phyloP scores from a whole-genome alignment of 2,329 filamentous ascomycete genomes.

The Epichloe gansuensis region DNA sequence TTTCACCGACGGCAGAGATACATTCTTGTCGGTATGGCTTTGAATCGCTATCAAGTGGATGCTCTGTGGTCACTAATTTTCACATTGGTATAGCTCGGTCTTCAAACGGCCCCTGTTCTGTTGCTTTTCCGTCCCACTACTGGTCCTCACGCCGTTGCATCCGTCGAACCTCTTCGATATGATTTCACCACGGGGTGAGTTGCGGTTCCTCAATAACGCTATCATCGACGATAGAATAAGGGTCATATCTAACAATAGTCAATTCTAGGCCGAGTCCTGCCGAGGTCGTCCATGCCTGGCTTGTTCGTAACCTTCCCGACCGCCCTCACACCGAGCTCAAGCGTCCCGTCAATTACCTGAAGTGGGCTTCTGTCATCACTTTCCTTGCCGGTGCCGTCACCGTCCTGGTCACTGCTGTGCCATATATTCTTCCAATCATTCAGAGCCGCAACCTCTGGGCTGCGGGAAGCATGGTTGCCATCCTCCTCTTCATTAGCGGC shows the following conservation, averaged over 20 bases:
- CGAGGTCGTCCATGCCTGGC: constrained; percentile 67
- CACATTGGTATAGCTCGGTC: constrained; percentile 50
- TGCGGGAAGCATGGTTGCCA: constrained; percentile 71
- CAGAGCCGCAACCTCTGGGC: constrained; percentile 94
- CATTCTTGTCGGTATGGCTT: constrained; percentile 67
- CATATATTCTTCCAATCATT: constrained; percentile 67
- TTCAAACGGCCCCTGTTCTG: constrained; percentile 88
- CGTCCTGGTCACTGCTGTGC: constrained; percentile 55
- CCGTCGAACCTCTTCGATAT: constrained; percentile 59
- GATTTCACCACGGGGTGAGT: constrained; percentile 73
- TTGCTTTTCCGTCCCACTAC: constrained; percentile 75
- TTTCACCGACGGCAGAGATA: constrained; percentile 69
- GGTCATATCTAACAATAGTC: background rate
- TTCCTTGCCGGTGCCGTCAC: constrained; percentile 59
- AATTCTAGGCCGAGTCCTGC: constrained; percentile 52
- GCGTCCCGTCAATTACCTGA: constrained; percentile 78
- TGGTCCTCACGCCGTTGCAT: constrained; percentile 63
- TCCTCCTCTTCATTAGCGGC: constrained; percentile 86
- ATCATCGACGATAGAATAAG: background rate
- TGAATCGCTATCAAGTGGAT: background rate
- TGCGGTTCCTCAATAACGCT: background rate
- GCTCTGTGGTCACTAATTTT: background rate
- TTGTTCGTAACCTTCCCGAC: constrained; percentile 65
- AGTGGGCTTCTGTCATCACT: constrained; percentile 55
- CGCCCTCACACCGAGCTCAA: constrained; percentile 64